Evolutionary conservation across 1,139 yeast genomes (phyloP), one percentile per base, ranked within the genome.

Genomic region (Diutina neorugosa): DNA sequence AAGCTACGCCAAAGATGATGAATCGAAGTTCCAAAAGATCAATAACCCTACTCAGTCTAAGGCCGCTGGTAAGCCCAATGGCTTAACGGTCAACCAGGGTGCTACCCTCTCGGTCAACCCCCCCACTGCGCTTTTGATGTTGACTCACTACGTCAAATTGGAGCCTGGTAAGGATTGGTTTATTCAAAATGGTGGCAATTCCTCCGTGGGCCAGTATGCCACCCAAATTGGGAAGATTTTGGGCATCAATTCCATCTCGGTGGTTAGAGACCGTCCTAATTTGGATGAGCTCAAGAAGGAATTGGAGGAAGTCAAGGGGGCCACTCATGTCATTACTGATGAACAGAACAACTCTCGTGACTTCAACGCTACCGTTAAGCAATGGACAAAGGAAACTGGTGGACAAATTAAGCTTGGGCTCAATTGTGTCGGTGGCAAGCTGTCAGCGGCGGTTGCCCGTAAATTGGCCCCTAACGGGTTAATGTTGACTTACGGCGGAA

Each of bases 161-260:
- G 63, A 66, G 50, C 74, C 82, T 2, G 93, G 91, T 11, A 67
- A 68, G 58, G 97, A 93, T 66, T 94, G 96, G 96, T 80, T 93
- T 60, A 82, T 94, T 58, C 98, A 93, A 69, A 93, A 93, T 63
- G 98, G 97, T 43, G 98, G 96, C 46, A 93, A 89, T 59, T 88
- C 96, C 7, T 96, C 95, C 21, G 98, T 93, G 12, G 96, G 97
- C n/a, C 83, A 90, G 61, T 85, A 87, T 59, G 98, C 96, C 5
- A 77, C 90, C 52, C 99, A 93, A 68, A 79, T 94, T 55, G 96
- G 88, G 41, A 78, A 80, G 59, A 70, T 84, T 47, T 75, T 86
- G 66, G 96, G 96, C 0, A 67, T 83, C 64, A 88, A 89, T 62
- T 87, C 96, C 14, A 77, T 94, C 60, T 84, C 89, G 57, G 94